A percentile compares a stretch with the other conserved stretches of the same genome.
Conservation (phyloP, 495 filamentous ascomycete genomes). For the Aspergillus bertholletiae region DNA sequence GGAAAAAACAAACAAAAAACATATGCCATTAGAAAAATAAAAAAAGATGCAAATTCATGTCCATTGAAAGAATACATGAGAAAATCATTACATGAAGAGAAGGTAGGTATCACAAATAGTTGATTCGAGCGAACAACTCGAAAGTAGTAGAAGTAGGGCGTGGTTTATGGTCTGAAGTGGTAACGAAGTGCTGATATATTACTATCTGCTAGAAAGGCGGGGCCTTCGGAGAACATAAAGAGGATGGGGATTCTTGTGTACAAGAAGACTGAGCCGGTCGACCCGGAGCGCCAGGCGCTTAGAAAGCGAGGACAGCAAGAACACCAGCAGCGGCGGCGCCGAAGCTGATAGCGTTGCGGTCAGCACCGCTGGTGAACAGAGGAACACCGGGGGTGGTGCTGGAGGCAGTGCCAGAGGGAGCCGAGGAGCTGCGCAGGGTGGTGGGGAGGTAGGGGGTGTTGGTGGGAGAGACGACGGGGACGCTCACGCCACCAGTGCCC, state of each 20-base stretch:
- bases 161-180: not conserved
- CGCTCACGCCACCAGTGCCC: slow-evolving; percentile 24
- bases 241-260: not conserved
- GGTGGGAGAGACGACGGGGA: slow-evolving; percentile 16
- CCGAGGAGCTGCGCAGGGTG: slow-evolving; percentile 16
- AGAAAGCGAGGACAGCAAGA: slow-evolving; percentile 40
- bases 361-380: slow-evolving; percentile 45
- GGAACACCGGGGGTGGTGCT: slow-evolving; percentile 26
- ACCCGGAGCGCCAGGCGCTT: slow-evolving; percentile 9
- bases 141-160: not conserved
- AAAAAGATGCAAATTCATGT: not conserved
- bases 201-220: slow-evolving; percentile 1
- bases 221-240: not conserved
- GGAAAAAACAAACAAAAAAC: not conserved
- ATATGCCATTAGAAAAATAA: slow-evolving; percentile 3
- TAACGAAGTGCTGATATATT: not conserved
- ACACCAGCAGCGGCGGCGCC: slow-evolving; percentile 44
- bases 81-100: slow-evolving; percentile 1
- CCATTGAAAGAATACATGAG: not conserved
- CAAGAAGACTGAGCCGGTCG: not conserved
- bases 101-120: not conserved
- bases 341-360: slow-evolving; percentile 41
- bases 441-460: slow-evolving; percentile 15
- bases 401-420: slow-evolving; percentile 24
- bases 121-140: not conserved